A percentile compares a stretch with the other conserved stretches of the same genome.
Evolutionary conservation across 306 rosid genomes (phyloP).

Genomic region (Cicer judaicum): DNA sequence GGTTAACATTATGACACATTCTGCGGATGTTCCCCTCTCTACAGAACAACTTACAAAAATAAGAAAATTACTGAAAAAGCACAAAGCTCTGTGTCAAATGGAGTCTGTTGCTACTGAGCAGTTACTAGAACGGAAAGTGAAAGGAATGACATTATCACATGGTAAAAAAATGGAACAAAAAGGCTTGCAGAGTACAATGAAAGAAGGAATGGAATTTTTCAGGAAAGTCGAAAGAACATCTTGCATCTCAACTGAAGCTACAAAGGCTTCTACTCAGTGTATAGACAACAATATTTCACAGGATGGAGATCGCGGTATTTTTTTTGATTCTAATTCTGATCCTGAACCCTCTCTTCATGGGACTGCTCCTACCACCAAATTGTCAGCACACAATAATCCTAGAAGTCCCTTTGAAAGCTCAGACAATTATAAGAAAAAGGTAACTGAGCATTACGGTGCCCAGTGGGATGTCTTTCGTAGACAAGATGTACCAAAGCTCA

Average conservation of each 20-base stretch:
- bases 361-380: conserved; percentile 41
- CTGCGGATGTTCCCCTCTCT: conserved; percentile 74
- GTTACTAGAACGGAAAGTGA: conserved; percentile 44
- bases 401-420: conserved; percentile 50
- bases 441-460: conserved; percentile 56
- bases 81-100: conserved; percentile 61
- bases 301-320: conserved; percentile 51
- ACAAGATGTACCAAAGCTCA: conserved; percentile 90
- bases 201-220: conserved; percentile 63
- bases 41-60: conserved; percentile 75
- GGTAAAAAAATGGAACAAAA: conserved; percentile 51
- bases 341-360: conserved; percentile 47
- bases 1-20: conserved; percentile 92
- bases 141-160: conserved; percentile 49
- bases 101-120: conserved; percentile 56
- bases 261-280: conserved; percentile 48
- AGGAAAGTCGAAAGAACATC: conserved; percentile 70
- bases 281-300: conserved; percentile 46
- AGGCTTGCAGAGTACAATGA: conserved; percentile 42
- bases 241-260: conserved; percentile 53
- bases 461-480: conserved; percentile 95
- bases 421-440: conserved; percentile 39
- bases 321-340: conserved; percentile 45
- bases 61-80: conserved; percentile 79
- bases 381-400: conserved; percentile 37